Percentiles rank a stretch among this genome's conserved stretches.
These are phyloP conservation scores for Quercus wislizeni DNA, from an alignment of 306 rosid species.

Conservation along the genomic window DNA sequence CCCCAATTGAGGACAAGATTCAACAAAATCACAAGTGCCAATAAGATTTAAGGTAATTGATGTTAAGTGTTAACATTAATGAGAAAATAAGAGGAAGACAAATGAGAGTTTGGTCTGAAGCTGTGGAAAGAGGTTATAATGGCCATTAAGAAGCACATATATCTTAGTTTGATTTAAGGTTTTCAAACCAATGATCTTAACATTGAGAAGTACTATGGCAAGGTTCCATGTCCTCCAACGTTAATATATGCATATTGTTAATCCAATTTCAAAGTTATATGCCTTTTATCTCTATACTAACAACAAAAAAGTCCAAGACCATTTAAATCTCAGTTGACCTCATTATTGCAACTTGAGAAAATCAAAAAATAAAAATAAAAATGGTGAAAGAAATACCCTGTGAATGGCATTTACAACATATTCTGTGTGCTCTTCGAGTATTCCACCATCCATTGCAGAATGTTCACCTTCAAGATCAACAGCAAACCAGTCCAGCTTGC, in stretches of 20 bases:
- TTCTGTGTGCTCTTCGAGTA: conserved; percentile 84
- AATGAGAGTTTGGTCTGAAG: conserved; percentile 16
- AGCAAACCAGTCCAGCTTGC: conserved; percentile 88
- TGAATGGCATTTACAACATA: conserved; percentile 88
- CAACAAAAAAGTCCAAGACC: background rate
- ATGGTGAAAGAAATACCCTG: conserved; percentile 55
- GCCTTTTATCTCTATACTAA: background rate
- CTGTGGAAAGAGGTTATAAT: conserved; percentile 5
- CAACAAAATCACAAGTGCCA: conserved; percentile 10
- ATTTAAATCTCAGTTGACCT: conserved; percentile 10
- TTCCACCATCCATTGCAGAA: conserved; percentile 97
- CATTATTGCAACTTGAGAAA: conserved; percentile 8
- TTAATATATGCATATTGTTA: background rate
- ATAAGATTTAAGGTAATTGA: conserved; percentile 9
- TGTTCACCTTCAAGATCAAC: conserved; percentile 99
- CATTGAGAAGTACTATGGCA: background rate
- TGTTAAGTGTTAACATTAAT: background rate
- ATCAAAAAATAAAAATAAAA: conserved; percentile 20
- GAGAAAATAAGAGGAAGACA: conserved; percentile 4
- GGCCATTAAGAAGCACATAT: background rate
- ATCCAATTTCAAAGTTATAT: background rate
- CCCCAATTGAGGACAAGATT: conserved; percentile 20
- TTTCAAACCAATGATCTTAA: background rate
- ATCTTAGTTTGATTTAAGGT: background rate
- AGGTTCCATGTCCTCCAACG: background rate